Base-by-base conservation (phyloP, 352 stramenopile genomes). In the Globisporangium okanoganense region DNA sequence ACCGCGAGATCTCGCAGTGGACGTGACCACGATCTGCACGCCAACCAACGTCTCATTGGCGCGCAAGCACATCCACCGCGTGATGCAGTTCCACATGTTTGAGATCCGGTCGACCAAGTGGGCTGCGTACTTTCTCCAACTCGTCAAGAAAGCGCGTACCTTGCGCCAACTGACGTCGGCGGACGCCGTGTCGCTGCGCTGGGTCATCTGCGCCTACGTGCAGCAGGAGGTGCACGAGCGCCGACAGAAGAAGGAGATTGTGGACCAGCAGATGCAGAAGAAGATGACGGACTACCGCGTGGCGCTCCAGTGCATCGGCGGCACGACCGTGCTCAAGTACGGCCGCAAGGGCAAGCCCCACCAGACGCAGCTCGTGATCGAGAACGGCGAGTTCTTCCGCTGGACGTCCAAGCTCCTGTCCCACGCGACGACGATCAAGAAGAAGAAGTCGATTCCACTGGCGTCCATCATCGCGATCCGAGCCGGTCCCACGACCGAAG, bases 211-310 rank as follows among this genome's bases (percentile, higher is more conserved):
- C 54, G 81, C 79, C 22, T 66, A 74, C 43, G 81, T 90, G 40
- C 71, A 69, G 22, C 67, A 70, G 14, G 79, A 89, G 45, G 67
- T 82, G n/a, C 54, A 64, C 24, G 58, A 61, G 8, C 72, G 79
- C n/a, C 58, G 73, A 44, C 66, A 65, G 14, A 67, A 78, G 52
- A 74, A 88, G 48, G 71, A 81, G 55, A 47, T 56, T 12, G 62
- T 76, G 24, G 81, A 93, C 29, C 54, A 78, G 69, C 62, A 74
- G 29, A 71, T 94, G 64, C 73, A 82, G 27, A 80, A 74, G 54
- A 90, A 94, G 58, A 92, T 94, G 76, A 92, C 82, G 2, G 82
- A 92, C 58, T 94, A 92, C 62, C 81, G 82, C 44, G 81, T 94
- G 22, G 85, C 85, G 0, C 72, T 94, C 43, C 81, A 94, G 67